Base-by-base conservation (phyloP, 768 basidiomycete species). In the Artomyces pyxidatus region DNA sequence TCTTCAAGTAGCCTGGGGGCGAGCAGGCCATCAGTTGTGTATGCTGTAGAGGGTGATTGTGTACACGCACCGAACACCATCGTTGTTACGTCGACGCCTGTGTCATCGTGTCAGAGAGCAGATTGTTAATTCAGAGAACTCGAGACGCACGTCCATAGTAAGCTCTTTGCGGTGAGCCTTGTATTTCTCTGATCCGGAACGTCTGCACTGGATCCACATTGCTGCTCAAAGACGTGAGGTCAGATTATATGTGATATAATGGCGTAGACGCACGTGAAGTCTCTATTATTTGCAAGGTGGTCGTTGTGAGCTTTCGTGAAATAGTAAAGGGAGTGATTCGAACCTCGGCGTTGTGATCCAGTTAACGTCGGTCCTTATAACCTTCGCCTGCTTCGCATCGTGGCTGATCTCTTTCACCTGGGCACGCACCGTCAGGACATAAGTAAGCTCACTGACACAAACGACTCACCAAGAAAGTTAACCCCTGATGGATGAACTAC, bases 401-500 rank as follows among this genome's bases (percentile, higher is more conserved):
- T 94, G 92, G 56, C 77, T 85, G 46, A 94, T 73, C 63, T 91
- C 85, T 61, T 76, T 78, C 49, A 90, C 76, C 86, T 88, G 51
- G 28, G 26, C n/a, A 54, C 25, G 39, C 6, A 11, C 16, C 29
- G 6, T 19, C 12, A 42, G 17, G 32, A 49, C 21, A 16, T 27
- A 49, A 11, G 37, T 22, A 21, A 22, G 22, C 11, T 21, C 53
- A 19, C 21, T 48, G 9, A 6, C 8, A 27, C 37, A 16, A 45
- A 19, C 19, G 11, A 62, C 76, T 58, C 53, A 88, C 89, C 38
- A 93, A 72, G 62, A 81, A 93, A 0, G 88, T 81, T 52, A 81
- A 55, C 3, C 92, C 91, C 68, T 92, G 91, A 59, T 93, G 90
- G 65, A 94, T 80, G 65, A 88, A 95, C 85, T 90, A 44, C 49